Base-by-base conservation (phyloP, 768 basidiomycete genomes). In the Amanita molliuscula region DNA sequence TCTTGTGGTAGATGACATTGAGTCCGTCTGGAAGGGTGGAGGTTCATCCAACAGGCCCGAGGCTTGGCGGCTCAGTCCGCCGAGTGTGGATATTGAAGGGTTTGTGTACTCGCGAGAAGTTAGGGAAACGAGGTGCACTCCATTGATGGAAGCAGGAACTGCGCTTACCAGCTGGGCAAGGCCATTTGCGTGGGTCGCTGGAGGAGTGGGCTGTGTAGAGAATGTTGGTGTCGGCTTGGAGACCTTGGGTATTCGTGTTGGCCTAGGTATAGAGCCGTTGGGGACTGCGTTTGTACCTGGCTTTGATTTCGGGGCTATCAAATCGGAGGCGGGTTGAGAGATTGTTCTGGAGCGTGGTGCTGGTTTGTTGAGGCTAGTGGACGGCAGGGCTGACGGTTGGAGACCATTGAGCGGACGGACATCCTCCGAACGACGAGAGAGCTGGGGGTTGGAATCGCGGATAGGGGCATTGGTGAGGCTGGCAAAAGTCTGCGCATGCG, bases 31-130 rank as follows among this genome's bases (percentile, higher is more conserved):
- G 57, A 85, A 84, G 6, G 84, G 84, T 20, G 84, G 63, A 3
- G 75, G 69, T 65, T 88, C 84, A 57, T 84, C 74, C 57, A 84
- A 63, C 35, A 86, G 67, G 26, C 69, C 77, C 5, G 77, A 68
- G 65, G 69, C 50, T 23, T 45, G 55, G 21, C 49, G 55, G 42
- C 35, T 49, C 8, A 59, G 47, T 33, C 60, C 25, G 18, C 59
- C 59, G 15, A 63, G 54, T 2, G 60, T 57, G 13, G 59, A 61
- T 36, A 51, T 52, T 20, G 59, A 61, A 20, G 61, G 58, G 21
- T 23, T 45, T 26, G 53, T 42, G 21, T 52, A 54, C 43, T 59
- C 57, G 43, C 52, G 52, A 35, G 53, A 46, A 29, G 53, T 50
- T 44, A 35, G 54, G 53, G 55, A 53, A 55, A 40, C 58, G 50